Conservation (phyloP, 441 rosid genomes). For the Raphanus hybrid region DNA sequence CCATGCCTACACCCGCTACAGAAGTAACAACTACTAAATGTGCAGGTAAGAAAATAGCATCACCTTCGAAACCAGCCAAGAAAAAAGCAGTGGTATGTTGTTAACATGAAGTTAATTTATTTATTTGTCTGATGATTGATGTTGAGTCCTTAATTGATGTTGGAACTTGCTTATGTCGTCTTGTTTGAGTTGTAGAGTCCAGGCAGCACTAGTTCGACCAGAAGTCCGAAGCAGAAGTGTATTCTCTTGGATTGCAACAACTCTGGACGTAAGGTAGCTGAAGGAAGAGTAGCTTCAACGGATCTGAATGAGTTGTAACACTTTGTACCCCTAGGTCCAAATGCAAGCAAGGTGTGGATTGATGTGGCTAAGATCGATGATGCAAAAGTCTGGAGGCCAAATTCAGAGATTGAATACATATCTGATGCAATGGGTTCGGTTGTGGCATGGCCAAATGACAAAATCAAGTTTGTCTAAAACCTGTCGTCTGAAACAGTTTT, state of each 20-base stretch:
- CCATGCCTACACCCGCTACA: background rate
- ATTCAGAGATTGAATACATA: background rate
- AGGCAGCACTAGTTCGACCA: background rate
- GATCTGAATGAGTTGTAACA: background rate
- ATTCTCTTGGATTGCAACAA: background rate
- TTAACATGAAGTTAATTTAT: too few relatives aligned
- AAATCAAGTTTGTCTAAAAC: background rate
- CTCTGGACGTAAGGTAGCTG: background rate
- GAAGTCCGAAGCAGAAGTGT: background rate
- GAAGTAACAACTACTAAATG: too few relatives aligned
- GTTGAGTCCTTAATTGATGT: background rate
- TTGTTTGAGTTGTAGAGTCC: background rate
- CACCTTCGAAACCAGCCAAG: too few relatives aligned
- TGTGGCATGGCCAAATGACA: conserved; percentile 15
- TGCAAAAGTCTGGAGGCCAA: background rate
- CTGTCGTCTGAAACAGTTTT: background rate
- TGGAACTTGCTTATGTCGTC: background rate
- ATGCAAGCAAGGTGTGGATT: background rate
- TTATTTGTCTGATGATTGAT: too few relatives aligned
- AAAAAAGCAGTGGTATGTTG: too few relatives aligned
- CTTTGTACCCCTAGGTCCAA: background rate
- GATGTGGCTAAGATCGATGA: background rate
- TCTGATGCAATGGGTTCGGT: background rate
- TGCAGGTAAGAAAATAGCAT: too few relatives aligned
- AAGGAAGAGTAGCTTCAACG: too few relatives aligned